Conservation (phyloP, 345 rosid species). For the Sisymbrium altissimum region DNA sequence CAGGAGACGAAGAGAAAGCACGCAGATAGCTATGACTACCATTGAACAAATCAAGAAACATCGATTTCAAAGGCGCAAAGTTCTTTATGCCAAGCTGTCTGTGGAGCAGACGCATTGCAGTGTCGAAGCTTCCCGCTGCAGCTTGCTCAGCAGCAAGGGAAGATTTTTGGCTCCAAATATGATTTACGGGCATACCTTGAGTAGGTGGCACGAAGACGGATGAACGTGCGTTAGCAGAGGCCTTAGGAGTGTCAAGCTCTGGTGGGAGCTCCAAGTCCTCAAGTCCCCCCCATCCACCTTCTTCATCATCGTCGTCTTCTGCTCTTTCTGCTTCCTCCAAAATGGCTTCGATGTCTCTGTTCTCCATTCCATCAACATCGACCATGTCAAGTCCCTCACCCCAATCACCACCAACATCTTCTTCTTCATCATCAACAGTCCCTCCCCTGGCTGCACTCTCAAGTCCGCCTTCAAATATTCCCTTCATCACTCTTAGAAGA, state of each 20-base stretch:
- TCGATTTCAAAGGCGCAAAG: slow-evolving; percentile 62
- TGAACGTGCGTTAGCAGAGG: slow-evolving; percentile 54
- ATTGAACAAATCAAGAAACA: slow-evolving; percentile 62
- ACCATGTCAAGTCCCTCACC: slow-evolving; percentile 76
- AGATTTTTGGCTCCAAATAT: slow-evolving; percentile 83
- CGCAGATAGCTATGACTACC: slow-evolving; percentile 85
- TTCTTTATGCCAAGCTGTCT: slow-evolving; percentile 90
- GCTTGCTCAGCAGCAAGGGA: slow-evolving; percentile 93
- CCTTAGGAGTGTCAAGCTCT: slow-evolving; percentile 75
- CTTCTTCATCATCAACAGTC: slow-evolving; percentile 73
- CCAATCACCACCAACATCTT: slow-evolving; percentile 76
- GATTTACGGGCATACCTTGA: slow-evolving; percentile 84
- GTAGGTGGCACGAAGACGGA: slow-evolving; percentile 77
- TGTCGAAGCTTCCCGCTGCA: slow-evolving; percentile 88
- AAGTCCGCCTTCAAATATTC: slow-evolving; percentile 88
- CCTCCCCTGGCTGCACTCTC: slow-evolving; percentile 53
- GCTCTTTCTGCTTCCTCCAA: slow-evolving; percentile 64
- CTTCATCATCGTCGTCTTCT: slow-evolving; percentile 61
- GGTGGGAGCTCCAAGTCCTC: slow-evolving; percentile 91
- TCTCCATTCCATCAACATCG: slow-evolving; percentile 61
- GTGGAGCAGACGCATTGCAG: slow-evolving; percentile 84
- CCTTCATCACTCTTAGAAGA: slow-evolving; percentile 86
- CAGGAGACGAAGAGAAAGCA: slow-evolving; percentile 77
- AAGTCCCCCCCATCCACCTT: slow-evolving; percentile 91
- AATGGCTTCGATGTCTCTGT: slow-evolving; percentile 53